Conservation (phyloP, 2,329 filamentous ascomycete genomes). For the Hirsutella minnesotensis region DNA sequence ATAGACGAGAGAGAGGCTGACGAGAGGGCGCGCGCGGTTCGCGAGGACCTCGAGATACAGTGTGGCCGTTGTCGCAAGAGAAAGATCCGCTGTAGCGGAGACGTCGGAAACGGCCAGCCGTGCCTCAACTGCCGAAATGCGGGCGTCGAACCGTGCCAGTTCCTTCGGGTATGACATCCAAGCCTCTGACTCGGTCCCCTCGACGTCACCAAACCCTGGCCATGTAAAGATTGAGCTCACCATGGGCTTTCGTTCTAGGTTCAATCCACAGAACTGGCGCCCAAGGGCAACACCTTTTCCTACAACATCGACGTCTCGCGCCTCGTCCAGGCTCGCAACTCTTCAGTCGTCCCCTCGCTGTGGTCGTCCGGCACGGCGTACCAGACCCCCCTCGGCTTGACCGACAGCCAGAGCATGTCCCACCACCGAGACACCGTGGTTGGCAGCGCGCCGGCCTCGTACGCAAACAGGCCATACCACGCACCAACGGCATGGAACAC, state of each 20-base stretch:
- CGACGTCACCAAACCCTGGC: background rate
- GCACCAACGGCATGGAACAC: conserved; percentile 12
- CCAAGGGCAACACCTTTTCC: conserved; percentile 12
- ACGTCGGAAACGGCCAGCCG: conserved; percentile 61
- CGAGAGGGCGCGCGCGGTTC: background rate
- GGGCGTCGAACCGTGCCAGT: conserved; percentile 60
- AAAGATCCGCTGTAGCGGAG: conserved; percentile 91
- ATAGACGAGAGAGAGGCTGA: too few relatives aligned
- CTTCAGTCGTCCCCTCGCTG: conserved; percentile 7
- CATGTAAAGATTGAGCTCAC: background rate
- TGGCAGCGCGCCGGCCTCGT: conserved; percentile 2
- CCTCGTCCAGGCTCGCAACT: conserved; percentile 15
- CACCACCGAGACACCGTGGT: conserved; percentile 6
- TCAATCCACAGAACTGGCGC: conserved; percentile 17
- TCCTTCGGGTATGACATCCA: conserved; percentile 54
- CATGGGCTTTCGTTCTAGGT: conserved; percentile 11
- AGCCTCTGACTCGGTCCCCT: background rate
- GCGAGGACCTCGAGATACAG: conserved; percentile 38
- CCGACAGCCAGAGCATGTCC: conserved; percentile 7
- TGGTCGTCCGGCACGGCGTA: conserved; percentile 5
- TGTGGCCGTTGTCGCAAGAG: conserved; percentile 82
- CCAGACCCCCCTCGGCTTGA: conserved; percentile 8
- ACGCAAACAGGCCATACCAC: conserved; percentile 11
- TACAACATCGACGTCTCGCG: conserved; percentile 20
- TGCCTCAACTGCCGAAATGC: conserved; percentile 76